Base-by-base conservation (phyloP, 75 land plant genomes). In the Pseudotsuga menziesii region DNA sequence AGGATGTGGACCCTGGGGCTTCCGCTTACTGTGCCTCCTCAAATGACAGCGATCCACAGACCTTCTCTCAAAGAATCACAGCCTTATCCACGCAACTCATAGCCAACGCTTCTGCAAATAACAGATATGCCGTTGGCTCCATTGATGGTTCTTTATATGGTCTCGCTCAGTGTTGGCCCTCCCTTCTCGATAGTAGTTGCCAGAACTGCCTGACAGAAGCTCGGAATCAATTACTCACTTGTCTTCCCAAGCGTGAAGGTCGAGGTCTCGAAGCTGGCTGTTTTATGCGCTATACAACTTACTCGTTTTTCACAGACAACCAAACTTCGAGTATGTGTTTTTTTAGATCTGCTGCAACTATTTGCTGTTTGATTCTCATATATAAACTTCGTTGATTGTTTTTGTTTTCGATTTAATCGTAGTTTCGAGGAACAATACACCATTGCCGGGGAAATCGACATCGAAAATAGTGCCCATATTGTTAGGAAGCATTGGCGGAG, bases 131-230 rank as follows among this genome's bases (percentile, higher is more conserved):
- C 11, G 79, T 76, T 25, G 76, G 73, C 0, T 62, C 80, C 15
- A 36, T 22, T 0, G 56, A 4, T 12, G 57, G 74, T 0, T 73
- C 70, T 17, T 48, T 48, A 9, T 77, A 81, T 78, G 86, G 67
- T 62, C 73, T 84, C 1, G 79, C 86, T n/a, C 83, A 77, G 56
- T 84, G 86, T 29, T 77, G 80, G 83, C 63, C 66, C n/a, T 69
- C 15, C 6, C 58, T 84, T 56, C 8, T 75, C 56, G 58, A 52
- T 2, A 70, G 61, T 7, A 35, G 22, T 4, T 84, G 86, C 72
- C 39, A 13, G 4, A 41, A 3, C 8, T 81, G 86, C 17, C 75
- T 84, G 83, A 64, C 11, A 22, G 58, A 48, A 22, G 75, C 86
- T 6, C 75, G 8, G 15, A 6, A 67, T 0, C 54, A 35, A 13